Percentiles rank a stretch among this genome's conserved stretches.
Evolutionary conservation across 2,329 filamentous ascomycete species (phyloP).

Genomic region (Chaetomiaceae sp.): DNA sequence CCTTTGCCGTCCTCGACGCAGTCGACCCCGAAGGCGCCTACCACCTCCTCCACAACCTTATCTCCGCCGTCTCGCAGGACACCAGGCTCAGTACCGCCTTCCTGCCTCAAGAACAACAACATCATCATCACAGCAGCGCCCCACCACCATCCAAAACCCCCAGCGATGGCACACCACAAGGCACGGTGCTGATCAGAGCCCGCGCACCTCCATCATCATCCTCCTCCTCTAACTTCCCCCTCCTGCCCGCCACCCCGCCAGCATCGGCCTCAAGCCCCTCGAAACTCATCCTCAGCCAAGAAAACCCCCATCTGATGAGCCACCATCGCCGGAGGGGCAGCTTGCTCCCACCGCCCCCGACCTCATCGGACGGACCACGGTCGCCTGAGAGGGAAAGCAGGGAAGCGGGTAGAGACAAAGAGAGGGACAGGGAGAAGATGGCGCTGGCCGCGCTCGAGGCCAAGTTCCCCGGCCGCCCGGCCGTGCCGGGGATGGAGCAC

Average conservation of each 20-base stretch:
- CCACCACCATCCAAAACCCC: conserved; percentile 29
- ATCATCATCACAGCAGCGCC: no score
- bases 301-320: conserved; percentile 78
- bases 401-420: conserved; percentile 39
- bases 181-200: conserved; percentile 54
- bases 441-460: conserved; percentile 36
- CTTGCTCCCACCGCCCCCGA: conserved; percentile 17
- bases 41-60: conserved; percentile 70
- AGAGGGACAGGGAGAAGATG: conserved; percentile 30
- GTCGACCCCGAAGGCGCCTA: conserved; percentile 88
- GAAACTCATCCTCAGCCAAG: conserved; percentile 71
- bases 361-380: conserved; percentile 6
- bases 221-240: conserved; percentile 7
- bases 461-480: conserved; percentile 49
- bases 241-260: conserved; percentile 30
- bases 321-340: conserved; percentile 60
- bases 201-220: not conserved
- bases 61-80: conserved; percentile 67
- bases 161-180: conserved; percentile 39
- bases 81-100: conserved; percentile 54
- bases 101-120: conserved; percentile 26
- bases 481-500: conserved; percentile 78
- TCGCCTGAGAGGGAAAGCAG: conserved; percentile 34
- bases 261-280: conserved; percentile 36
- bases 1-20: conserved; percentile 76